Percentiles rank a stretch among this genome's conserved stretches.
These are phyloP conservation scores for Phytophthora pseudosyringae DNA, from an alignment of 352 stramenopile genomes.

Conservation along the genomic window DNA sequence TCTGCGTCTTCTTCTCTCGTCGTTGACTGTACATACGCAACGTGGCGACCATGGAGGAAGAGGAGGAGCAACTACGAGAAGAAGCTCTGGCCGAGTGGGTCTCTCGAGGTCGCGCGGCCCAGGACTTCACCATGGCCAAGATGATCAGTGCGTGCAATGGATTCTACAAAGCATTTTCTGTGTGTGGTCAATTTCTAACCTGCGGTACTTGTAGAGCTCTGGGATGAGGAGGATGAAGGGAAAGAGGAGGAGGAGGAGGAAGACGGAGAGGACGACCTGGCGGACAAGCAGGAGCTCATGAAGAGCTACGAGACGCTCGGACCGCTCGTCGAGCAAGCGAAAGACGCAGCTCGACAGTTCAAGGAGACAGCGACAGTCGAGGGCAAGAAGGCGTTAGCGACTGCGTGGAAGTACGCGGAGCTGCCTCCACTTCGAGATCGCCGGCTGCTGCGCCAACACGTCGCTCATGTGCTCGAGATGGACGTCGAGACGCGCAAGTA, in stretches of 20 bases:
- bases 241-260: slow-evolving; percentile 28
- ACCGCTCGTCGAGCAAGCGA: slow-evolving; percentile 53
- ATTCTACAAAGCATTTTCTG: not conserved
- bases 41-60: slow-evolving; percentile 21
- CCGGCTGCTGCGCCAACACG: slow-evolving; percentile 66
- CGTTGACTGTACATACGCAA: slow-evolving; percentile 7
- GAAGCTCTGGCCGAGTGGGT: slow-evolving; percentile 83
- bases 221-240: slow-evolving; percentile 65
- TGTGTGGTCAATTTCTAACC: not conserved
- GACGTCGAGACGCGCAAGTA: slow-evolving; percentile 70
- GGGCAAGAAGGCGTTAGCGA: slow-evolving; percentile 48
- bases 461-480: slow-evolving; percentile 65
- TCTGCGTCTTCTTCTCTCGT: not conserved
- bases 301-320: slow-evolving; percentile 55
- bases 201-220: slow-evolving; percentile 49
- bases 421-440: slow-evolving; percentile 59
- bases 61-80: slow-evolving; percentile 65
- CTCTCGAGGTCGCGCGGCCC: slow-evolving; percentile 53
- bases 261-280: slow-evolving; percentile 49
- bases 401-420: slow-evolving; percentile 61
- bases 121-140: slow-evolving; percentile 81
- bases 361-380: slow-evolving; percentile 48
- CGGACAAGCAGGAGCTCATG: slow-evolving; percentile 72
- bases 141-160: slow-evolving; percentile 59
- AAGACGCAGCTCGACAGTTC: slow-evolving; percentile 45